phyloP scores from a whole-genome alignment of 2,329 filamentous ascomycete genomes.

The Diaporthe sp. region DNA sequence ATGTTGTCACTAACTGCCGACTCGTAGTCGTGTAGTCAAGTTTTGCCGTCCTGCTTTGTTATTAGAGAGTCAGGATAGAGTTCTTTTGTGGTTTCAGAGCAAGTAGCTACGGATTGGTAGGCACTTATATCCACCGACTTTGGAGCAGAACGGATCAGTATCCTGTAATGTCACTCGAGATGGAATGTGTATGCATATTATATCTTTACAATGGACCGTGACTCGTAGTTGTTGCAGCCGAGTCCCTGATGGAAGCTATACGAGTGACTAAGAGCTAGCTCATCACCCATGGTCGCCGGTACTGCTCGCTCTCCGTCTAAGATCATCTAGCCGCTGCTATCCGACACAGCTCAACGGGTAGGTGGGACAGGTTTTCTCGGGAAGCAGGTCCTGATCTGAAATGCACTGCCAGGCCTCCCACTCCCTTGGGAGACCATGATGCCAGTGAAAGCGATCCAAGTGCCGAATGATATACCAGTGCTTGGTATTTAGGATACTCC shows the following conservation, averaged over 20 bases:
- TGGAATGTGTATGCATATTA: neutral
- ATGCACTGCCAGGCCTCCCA: too few relatives aligned
- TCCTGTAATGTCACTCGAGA: neutral
- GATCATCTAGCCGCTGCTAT: neutral
- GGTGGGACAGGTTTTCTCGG: neutral
- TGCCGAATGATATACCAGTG: neutral
- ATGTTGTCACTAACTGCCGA: neutral
- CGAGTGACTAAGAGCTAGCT: neutral
- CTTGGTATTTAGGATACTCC: neutral
- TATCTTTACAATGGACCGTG: neutral
- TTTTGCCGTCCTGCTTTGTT: neutral
- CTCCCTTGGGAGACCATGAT: neutral
- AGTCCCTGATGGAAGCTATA: rapidly evolving
- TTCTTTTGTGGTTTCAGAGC: rapidly evolving
- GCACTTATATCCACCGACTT: neutral
- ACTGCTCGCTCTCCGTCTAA: neutral
- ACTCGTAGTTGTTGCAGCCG: neutral
- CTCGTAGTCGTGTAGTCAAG: neutral
- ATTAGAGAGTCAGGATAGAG: neutral
- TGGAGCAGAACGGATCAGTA: too few relatives aligned
- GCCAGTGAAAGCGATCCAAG: neutral
- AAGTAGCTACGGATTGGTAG: neutral
- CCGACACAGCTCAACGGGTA: neutral
- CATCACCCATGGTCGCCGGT: too few relatives aligned
- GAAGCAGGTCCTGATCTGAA: too few relatives aligned